A percentile compares a stretch with the other conserved stretches of the same genome.
Evolutionary conservation across 1,139 yeast genomes (phyloP).

Genomic region (Yamadazyma sp.): DNA sequence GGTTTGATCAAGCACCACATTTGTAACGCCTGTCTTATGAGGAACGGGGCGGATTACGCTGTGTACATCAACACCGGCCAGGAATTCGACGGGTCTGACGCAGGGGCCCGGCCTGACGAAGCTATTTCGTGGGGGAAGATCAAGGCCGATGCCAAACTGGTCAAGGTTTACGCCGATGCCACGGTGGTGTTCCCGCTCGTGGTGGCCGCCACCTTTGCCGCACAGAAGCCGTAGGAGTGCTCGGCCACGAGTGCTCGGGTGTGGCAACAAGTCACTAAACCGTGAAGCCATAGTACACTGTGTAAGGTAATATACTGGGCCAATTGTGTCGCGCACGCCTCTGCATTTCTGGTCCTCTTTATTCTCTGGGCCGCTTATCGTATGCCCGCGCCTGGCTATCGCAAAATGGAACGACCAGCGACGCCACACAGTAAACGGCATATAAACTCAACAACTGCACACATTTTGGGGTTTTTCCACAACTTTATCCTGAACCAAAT

Average conservation of each 20-base stretch:
- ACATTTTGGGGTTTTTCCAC: neutral
- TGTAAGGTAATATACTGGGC: too few species aligned
- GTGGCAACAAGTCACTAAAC: too few species aligned
- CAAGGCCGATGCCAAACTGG: constrained; percentile 87
- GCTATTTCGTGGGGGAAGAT: constrained; percentile 99
- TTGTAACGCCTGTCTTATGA: constrained; percentile 96
- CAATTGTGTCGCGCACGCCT: neutral
- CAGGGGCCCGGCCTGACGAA: constrained; percentile 99
- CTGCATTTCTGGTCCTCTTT: too few species aligned
- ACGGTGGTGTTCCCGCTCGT: constrained; percentile 92
- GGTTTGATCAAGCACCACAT: constrained; percentile 96
- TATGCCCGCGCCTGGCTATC: neutral
- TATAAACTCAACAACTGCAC: neutral
- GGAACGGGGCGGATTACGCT: constrained; percentile 98
- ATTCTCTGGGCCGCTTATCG: too few species aligned
- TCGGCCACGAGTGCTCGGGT: too few species aligned
- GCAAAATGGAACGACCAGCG: constrained; percentile 8
- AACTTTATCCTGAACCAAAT: neutral
- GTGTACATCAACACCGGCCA: constrained; percentile 97
- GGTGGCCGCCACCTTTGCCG: constrained; percentile 96
- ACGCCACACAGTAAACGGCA: constrained; percentile 3
- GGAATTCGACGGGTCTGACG: constrained; percentile 98
- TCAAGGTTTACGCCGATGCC: constrained; percentile 95
- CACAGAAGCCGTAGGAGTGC: constrained; percentile 39
- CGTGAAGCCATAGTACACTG: too few species aligned